phyloP scores from a whole-genome alignment of 805 yeast genomes.

The Pichia occidentalis region DNA sequence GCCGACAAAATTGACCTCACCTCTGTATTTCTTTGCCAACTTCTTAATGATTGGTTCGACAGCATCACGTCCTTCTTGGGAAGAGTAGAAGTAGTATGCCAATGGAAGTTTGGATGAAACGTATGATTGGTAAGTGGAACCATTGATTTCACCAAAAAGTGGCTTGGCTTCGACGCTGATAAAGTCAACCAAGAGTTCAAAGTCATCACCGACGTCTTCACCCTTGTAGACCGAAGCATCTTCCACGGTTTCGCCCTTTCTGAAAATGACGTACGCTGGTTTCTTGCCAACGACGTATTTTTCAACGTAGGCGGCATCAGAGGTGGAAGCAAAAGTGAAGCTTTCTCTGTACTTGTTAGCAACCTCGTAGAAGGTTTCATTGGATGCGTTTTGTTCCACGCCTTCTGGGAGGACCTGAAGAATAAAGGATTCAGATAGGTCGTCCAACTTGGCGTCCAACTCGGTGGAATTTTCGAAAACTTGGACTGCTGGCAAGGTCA shows the following conservation, averaged over 20 bases:
- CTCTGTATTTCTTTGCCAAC: slow-evolving; percentile 70
- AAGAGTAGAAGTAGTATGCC: slow-evolving; percentile 80
- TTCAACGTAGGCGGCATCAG: slow-evolving; percentile 29
- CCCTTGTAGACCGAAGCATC: slow-evolving; percentile 41
- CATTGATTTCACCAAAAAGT: slow-evolving; percentile 79
- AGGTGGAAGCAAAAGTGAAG: slow-evolving; percentile 50
- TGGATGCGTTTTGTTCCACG: slow-evolving; percentile 30
- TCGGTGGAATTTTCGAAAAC: slow-evolving; percentile 41
- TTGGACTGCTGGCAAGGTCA: slow-evolving; percentile 70
- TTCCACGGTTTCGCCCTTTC: slow-evolving; percentile 40
- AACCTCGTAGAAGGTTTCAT: slow-evolving; percentile 52
- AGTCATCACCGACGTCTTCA: slow-evolving; percentile 30
- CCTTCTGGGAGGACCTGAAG: slow-evolving; percentile 41
- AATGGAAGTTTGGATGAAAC: slow-evolving; percentile 69
- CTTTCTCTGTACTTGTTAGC: slow-evolving; percentile 64
- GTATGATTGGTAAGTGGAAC: slow-evolving; percentile 70
- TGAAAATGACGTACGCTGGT: slow-evolving; percentile 40
- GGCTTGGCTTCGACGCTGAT: slow-evolving; percentile 66
- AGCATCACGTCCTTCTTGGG: slow-evolving; percentile 56
- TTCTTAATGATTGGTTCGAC: slow-evolving; percentile 47
- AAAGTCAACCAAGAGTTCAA: slow-evolving; percentile 39
- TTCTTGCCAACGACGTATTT: slow-evolving; percentile 31
- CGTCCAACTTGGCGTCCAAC: slow-evolving; percentile 44
- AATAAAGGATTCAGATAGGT: slow-evolving; percentile 43
- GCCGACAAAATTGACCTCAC: slow-evolving; percentile 80